Conservation (phyloP, 2,329 filamentous ascomycete genomes). For the Penicillium concentricum region DNA sequence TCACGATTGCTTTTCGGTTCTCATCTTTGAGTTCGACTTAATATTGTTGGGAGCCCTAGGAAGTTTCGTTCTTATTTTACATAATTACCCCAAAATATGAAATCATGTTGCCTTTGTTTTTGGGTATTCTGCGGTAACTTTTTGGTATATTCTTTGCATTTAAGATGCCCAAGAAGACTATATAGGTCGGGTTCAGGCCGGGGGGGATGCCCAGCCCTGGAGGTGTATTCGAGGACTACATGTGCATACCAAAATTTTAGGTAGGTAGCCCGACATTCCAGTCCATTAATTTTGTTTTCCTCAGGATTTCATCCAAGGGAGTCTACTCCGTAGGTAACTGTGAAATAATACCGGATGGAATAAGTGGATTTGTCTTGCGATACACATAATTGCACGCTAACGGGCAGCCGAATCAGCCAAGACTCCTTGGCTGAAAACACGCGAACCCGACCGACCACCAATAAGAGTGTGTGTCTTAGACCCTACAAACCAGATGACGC, state of each 20-base stretch:
- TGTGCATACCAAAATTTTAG: background rate
- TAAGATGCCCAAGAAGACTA: background rate
- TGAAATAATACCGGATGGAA: no score
- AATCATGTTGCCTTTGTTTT: background rate
- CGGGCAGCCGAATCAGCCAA: background rate
- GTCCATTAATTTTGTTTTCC: background rate
- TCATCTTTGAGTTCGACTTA: background rate
- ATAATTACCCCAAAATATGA: background rate
- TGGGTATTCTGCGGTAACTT: background rate
- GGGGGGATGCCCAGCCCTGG: no score
- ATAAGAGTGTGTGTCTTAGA: background rate
- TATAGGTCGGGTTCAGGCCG: background rate
- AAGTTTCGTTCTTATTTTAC: background rate
- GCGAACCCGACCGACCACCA: background rate
- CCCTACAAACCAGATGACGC: background rate
- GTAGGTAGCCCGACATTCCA: background rate
- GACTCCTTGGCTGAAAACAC: background rate
- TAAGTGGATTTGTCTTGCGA: background rate
- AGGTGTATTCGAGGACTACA: background rate
- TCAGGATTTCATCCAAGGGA: no score
- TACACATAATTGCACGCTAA: conserved; percentile 2
- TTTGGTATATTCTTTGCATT: background rate
- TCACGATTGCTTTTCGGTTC: background rate
- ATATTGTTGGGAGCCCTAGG: background rate
- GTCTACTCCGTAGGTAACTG: no score